phyloP scores from a whole-genome alignment of 108 stramenopile genomes.

The Skeletonema grethae region DNA sequence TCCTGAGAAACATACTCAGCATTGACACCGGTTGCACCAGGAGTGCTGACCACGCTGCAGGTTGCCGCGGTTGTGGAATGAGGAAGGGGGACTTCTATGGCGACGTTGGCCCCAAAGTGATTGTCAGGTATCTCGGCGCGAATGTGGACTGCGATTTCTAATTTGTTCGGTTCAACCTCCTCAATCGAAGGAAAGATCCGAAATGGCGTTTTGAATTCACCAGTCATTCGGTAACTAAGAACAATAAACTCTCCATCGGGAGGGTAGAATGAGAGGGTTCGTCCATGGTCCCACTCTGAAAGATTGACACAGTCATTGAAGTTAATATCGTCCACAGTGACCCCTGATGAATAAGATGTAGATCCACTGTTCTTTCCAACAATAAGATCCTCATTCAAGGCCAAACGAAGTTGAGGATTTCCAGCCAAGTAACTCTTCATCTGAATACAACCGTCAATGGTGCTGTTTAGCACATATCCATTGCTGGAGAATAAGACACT shows the following conservation, averaged over 20 bases:
- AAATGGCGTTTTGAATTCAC: constrained; percentile 97
- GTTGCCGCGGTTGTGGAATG: constrained; percentile 69
- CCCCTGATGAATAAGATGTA: constrained; percentile 75
- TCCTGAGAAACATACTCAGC: constrained; percentile 85
- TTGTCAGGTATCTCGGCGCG: constrained; percentile 96
- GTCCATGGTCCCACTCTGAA: constrained; percentile 90
- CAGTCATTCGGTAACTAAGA: constrained; percentile 95
- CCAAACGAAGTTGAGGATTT: constrained; percentile 96
- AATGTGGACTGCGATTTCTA: constrained; percentile 87
- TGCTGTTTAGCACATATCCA: constrained; percentile 97
- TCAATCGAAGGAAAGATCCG: constrained; percentile 96
- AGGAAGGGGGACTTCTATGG: constrained; percentile 89
- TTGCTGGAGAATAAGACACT: constrained; percentile 97
- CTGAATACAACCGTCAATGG: constrained; percentile 98
- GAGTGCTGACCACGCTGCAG: constrained; percentile 70
- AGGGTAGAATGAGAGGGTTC: constrained; percentile 91
- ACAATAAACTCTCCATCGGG: constrained; percentile 99
- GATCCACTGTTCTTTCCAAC: constrained; percentile 76
- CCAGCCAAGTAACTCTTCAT: constrained; percentile 96
- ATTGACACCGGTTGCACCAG: constrained; percentile 60
- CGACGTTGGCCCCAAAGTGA: constrained; percentile 96
- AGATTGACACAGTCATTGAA: constrained; percentile 99
- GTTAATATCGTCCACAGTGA: constrained; percentile 94
- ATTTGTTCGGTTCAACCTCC: constrained; percentile 87
- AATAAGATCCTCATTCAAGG: constrained; percentile 98